Base-by-base conservation (phyloP, 2,329 filamentous ascomycete genomes). In the Fusarium sp. region DNA sequence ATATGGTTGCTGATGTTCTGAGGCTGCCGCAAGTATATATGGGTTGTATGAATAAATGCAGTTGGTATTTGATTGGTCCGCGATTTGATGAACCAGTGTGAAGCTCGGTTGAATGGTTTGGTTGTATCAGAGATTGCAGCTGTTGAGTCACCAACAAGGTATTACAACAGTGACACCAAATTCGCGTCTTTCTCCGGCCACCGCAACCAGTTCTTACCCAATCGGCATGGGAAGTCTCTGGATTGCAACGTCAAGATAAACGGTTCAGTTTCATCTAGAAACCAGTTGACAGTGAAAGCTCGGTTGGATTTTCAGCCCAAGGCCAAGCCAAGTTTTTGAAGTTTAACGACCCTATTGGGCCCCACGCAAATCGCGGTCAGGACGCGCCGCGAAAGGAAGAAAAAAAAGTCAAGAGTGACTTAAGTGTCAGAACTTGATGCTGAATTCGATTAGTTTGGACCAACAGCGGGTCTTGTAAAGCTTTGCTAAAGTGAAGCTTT, bases 351-450 rank as follows among this genome's bases (percentile, higher is more conserved):
- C 54, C 59, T 60, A 61, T 57, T 31, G 55, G 43, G 69, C 53
- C 65, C 69, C 68, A 69, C 71, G 71, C 40, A 62, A 72, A 64
- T 48, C 60, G 66, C 72, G 61, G 68, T 65, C 57, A 58, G 45
- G 58, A 50, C 54, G 54, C 33, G 59, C 50, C 56, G 33, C 34
- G 26, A 14, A 15, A 33, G 38, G 14, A 17, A 42, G 33, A 49
- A 50, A 43, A 61, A 52, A n/a, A 44, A 28, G 48, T 46, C n/a
- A 42, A 60, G 42, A 44, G 44, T 52, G 42, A 24, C 43, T 49
- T 58, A 39, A 36, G 51, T 56, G 54, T 56, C 54, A 53, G 38
- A 43, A 52, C 22, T 46, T 10, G 54, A 70, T 62, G 31, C 50
- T 53, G 53, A 43, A 46, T 42, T 51, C 45, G 46, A 60, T 44